Percentiles rank a stretch among this genome's conserved stretches.
These are phyloP conservation scores for Sungouiella thailandica DNA, from an alignment of 805 yeast genomes.

Conservation along the genomic window DNA sequence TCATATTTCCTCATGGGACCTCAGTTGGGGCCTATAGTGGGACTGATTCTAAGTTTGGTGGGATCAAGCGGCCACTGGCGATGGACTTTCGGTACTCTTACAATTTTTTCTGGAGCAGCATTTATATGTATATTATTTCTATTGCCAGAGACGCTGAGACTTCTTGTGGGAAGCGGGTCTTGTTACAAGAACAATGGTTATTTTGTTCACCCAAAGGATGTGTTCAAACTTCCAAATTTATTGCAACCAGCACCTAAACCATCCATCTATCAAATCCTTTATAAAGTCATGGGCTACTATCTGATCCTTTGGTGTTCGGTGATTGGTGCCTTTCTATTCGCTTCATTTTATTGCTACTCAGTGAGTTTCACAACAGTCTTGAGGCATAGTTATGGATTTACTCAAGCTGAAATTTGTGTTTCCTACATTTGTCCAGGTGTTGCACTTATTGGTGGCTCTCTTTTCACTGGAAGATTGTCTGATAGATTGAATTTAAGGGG, in stretches of 20 bases:
- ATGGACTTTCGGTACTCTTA: constrained; percentile 30
- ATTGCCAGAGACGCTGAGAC: constrained; percentile 38
- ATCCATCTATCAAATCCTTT: constrained; percentile 31
- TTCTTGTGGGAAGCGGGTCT: constrained; percentile 34
- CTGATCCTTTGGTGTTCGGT: constrained; percentile 45
- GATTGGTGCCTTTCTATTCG: constrained; percentile 47
- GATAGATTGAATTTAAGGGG: too few relatives aligned
- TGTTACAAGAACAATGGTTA: constrained; percentile 18
- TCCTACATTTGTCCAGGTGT: constrained; percentile 51
- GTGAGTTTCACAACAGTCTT: constrained; percentile 44
- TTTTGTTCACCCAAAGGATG: constrained; percentile 24
- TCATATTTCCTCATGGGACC: constrained; percentile 36
- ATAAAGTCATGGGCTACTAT: constrained; percentile 30
- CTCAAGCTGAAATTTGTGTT: constrained; percentile 33
- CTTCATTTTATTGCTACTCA: constrained; percentile 49
- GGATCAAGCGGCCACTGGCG: constrained; percentile 27
- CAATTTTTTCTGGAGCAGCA: constrained; percentile 22
- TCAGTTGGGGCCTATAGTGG: constrained; percentile 33
- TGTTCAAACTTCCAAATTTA: constrained; percentile 17
- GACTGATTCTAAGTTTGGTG: constrained; percentile 27
- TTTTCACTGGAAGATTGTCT: constrained; percentile 45
- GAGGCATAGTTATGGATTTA: constrained; percentile 31
- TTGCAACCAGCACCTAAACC: constrained; percentile 45
- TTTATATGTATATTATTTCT: constrained; percentile 21
- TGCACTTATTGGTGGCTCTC: constrained; percentile 45